Conservation (phyloP, 495 filamentous ascomycete species). For the Aspergillus saccharolyticus region DNA sequence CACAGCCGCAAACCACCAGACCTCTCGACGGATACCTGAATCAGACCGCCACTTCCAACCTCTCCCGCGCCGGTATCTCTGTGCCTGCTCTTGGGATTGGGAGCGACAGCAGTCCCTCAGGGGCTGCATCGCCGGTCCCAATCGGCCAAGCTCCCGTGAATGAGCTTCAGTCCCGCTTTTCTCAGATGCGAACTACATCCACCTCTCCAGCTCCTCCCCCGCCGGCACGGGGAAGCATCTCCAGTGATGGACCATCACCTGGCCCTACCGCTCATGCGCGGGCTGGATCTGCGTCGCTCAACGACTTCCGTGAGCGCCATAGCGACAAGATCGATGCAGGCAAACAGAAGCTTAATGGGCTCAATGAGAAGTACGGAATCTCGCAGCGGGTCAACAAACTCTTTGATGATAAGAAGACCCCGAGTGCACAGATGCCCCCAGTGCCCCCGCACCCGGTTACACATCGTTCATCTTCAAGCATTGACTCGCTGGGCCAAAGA, state of each 20-base stretch:
- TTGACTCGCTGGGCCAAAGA: conserved; percentile 39
- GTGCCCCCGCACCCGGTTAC: conserved; percentile 26
- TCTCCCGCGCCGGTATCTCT: conserved; percentile 73
- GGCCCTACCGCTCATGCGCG: conserved; percentile 28
- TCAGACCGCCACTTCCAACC: conserved; percentile 59
- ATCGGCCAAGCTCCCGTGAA: conserved; percentile 42
- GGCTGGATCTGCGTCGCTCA: conserved; percentile 50
- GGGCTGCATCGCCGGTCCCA: conserved; percentile 12
- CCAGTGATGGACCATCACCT: conserved; percentile 55
- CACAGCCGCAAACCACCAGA: conserved; percentile 23
- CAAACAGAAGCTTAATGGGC: conserved; percentile 50
- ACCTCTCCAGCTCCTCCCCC: conserved; percentile 26
- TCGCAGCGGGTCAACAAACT: conserved; percentile 30
- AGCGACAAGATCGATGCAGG: conserved; percentile 67
- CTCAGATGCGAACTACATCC: conserved; percentile 44
- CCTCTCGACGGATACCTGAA: conserved; percentile 51
- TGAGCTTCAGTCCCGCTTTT: conserved; percentile 66
- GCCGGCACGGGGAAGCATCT: conserved; percentile 51
- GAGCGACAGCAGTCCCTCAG: conserved; percentile 15
- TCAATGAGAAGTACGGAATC: conserved; percentile 31
- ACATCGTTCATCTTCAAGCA: conserved; percentile 14
- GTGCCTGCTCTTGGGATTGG: conserved; percentile 80
- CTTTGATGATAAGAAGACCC: conserved; percentile 32
- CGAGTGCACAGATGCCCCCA: conserved; percentile 20
- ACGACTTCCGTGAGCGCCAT: conserved; percentile 67